These are phyloP conservation scores for Wallemia mellicola DNA, from an alignment of 1,284 basidiomycete species.

Conservation along the genomic window DNA sequence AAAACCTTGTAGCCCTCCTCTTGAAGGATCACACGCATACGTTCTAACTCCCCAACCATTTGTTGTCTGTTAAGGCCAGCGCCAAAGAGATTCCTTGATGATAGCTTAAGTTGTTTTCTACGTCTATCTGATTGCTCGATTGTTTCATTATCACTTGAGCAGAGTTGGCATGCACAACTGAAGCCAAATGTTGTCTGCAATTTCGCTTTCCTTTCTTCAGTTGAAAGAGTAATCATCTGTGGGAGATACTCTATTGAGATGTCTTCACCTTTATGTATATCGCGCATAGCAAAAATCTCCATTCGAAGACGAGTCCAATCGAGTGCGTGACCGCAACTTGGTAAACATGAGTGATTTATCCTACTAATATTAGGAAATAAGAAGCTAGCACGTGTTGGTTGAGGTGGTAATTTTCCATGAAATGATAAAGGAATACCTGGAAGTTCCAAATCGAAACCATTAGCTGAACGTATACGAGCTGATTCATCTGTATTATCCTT, in stretches of 20 bases:
- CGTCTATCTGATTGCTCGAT: neutral
- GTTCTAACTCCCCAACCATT: neutral
- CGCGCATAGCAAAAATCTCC: neutral
- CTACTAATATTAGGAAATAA: neutral
- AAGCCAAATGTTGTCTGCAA: neutral
- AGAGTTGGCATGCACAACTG: neutral
- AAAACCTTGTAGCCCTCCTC: neutral
- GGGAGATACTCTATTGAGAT: neutral
- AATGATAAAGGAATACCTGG: neutral
- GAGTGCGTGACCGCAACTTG: neutral
- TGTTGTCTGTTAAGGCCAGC: neutral
- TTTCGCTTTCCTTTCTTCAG: neutral
- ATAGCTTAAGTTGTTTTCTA: neutral
- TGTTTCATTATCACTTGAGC: neutral
- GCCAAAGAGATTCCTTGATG: neutral
- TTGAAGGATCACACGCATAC: neutral
- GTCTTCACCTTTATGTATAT: neutral
- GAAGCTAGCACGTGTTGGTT: neutral
- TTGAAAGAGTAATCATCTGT: neutral
- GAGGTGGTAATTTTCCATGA: neutral
- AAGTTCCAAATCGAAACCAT: neutral
- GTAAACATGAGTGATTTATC: neutral
- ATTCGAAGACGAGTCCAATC: neutral
- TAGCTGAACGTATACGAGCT: neutral
- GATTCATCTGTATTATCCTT: neutral